Evolutionary conservation across 73 alveolate genomes (phyloP).

Genomic region (Durusdinium trenchii): DNA sequence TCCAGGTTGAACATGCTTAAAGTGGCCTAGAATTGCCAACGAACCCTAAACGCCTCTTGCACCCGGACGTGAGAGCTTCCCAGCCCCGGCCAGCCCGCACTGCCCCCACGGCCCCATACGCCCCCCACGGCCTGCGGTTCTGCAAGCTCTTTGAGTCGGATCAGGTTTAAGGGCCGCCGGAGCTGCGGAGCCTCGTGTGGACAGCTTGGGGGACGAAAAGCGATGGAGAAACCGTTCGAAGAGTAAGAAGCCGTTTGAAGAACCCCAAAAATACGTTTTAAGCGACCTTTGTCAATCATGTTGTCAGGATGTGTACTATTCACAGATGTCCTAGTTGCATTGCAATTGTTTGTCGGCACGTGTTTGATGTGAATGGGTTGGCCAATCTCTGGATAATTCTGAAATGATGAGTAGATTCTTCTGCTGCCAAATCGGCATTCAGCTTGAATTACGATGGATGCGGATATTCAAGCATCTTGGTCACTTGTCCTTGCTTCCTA

Average conservation of each 20-base stretch:
- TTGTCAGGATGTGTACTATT: not conserved
- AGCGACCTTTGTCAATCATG: not conserved
- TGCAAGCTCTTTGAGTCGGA: conserved; percentile 10
- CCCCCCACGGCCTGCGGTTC: conserved; percentile 35
- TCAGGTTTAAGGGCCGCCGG: conserved; percentile 35
- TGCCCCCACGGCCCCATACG: not conserved
- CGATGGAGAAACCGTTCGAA: no score
- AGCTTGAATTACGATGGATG: no score
- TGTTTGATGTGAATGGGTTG: no score
- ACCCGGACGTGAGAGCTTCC: not conserved
- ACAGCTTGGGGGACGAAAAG: no score
- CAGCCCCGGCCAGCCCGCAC: not conserved
- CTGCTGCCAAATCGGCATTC: no score
- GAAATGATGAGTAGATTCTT: no score
- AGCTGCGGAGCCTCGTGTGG: conserved; percentile 63
- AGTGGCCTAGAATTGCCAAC: not conserved
- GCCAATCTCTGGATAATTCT: no score
- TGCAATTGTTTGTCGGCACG: no score
- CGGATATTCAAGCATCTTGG: no score
- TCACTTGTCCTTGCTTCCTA: no score
- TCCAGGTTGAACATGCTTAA: not conserved
- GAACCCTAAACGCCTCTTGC: not conserved
- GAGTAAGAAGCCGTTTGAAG: not conserved
- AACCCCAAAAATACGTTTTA: no score
- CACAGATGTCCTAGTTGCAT: not conserved